Evolutionary conservation across 805 yeast species (phyloP).

Genomic region (Hanseniaspora taiwanica): DNA sequence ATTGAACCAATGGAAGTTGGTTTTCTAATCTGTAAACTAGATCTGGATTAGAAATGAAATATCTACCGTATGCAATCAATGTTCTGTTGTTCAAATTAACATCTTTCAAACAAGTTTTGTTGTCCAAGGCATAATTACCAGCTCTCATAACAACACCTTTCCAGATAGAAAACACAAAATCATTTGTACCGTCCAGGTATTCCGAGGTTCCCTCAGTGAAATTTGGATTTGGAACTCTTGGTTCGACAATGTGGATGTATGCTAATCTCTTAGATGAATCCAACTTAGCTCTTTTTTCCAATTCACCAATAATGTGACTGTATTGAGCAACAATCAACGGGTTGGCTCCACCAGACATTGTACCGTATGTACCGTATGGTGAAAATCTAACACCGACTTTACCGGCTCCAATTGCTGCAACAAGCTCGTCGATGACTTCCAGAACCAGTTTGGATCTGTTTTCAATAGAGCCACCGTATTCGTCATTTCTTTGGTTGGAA

Average conservation of each 20-base stretch:
- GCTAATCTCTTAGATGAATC: conserved; percentile 20
- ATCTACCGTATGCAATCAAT: conserved; percentile 32
- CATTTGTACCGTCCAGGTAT: conserved; percentile 22
- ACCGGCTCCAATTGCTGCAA: conserved; percentile 38
- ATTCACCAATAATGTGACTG: conserved; percentile 28
- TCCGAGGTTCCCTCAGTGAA: conserved; percentile 18
- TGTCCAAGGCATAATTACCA: conserved; percentile 23
- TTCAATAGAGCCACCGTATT: conserved; percentile 43
- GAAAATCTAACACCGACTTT: conserved; percentile 36
- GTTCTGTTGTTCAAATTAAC: conserved; percentile 30
- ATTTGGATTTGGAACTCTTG: conserved; percentile 24
- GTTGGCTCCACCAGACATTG: conserved; percentile 28
- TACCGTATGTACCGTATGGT: conserved; percentile 32
- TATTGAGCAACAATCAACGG: conserved; percentile 29
- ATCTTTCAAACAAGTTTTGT: conserved; percentile 16
- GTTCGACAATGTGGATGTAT: conserved; percentile 26
- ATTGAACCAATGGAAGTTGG: conserved; percentile 28
- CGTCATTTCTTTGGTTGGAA: conserved; percentile 35
- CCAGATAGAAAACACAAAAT: conserved; percentile 31
- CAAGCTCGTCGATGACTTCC: conserved; percentile 39
- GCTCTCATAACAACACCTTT: conserved; percentile 32
- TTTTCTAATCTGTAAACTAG: conserved; percentile 31
- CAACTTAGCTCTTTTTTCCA: conserved; percentile 32
- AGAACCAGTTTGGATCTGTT: conserved; percentile 33
- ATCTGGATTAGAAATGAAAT: conserved; percentile 44